These are phyloP conservation scores for Iris macrosiphon DNA, from an alignment of 106 monocot species.

Conservation along the genomic window DNA sequence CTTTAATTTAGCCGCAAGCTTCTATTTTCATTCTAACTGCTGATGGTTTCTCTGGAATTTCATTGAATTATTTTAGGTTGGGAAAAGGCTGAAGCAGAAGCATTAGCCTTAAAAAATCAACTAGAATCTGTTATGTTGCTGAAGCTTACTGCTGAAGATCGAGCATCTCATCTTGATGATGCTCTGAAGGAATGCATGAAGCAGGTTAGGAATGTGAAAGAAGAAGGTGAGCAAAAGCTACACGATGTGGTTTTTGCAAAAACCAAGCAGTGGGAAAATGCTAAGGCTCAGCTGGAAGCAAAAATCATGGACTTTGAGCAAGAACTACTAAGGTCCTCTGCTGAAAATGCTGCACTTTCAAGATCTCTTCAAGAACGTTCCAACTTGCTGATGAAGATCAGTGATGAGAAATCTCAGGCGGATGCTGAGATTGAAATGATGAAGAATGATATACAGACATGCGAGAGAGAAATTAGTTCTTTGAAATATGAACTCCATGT, in stretches of 20 bases:
- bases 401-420: conserved; percentile 41
- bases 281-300: conserved; percentile 36
- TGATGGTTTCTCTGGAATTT: neutral
- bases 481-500: conserved; percentile 64
- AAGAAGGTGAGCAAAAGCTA: conserved; percentile 57
- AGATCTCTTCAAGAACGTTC: conserved; percentile 57
- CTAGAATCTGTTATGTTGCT: conserved; percentile 48
- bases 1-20: no score
- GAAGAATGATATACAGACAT: conserved; percentile 39
- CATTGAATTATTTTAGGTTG: conserved; percentile 30
- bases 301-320: conserved; percentile 37
- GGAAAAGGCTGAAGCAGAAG: conserved; percentile 68
- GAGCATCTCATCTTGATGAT: conserved; percentile 40
- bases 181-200: conserved; percentile 71
- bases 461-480: conserved; percentile 56
- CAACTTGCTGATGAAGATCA: conserved; percentile 41
- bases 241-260: conserved; percentile 53
- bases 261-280: conserved; percentile 52
- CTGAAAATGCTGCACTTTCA: conserved; percentile 41
- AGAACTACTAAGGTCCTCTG: conserved; percentile 33
- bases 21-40: neutral
- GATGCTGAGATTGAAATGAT: conserved; percentile 47
- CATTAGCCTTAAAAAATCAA: conserved; percentile 34
- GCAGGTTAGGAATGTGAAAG: conserved; percentile 46
- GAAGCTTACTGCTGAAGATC: conserved; percentile 45